A percentile compares a stretch with the other conserved stretches of the same genome.
Evolutionary conservation across 441 rosid species (phyloP).

Genomic region (Erodium chrysanthum): DNA sequence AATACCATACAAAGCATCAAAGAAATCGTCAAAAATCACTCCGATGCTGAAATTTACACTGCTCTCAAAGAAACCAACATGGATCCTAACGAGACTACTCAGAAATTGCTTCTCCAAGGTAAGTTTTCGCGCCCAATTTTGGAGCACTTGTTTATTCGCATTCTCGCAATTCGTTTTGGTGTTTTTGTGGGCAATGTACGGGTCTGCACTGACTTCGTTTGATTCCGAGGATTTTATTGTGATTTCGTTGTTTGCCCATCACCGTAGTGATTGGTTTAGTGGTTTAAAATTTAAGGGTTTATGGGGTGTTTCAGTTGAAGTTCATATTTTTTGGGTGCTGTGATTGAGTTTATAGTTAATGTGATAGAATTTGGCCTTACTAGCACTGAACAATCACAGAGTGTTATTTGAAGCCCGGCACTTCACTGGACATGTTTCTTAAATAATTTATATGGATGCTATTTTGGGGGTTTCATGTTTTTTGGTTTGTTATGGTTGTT

Average conservation of each 20-base stretch:
- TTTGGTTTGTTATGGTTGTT: neutral
- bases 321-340: neutral
- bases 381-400: neutral
- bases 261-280: neutral
- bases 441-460: neutral
- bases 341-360: neutral
- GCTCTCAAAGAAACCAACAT: constrained; percentile 64
- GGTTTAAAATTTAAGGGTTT: neutral
- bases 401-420: neutral
- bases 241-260: neutral
- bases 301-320: neutral
- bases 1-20: constrained; percentile 54
- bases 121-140: neutral
- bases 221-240: neutral
- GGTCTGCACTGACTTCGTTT: neutral
- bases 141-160: neutral
- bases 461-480: neutral
- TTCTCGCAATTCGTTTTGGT: too few relatives aligned
- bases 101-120: constrained; percentile 72
- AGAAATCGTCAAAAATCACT: constrained; percentile 67
- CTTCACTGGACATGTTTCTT: neutral
- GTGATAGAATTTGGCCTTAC: neutral
- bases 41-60: constrained; percentile 61
- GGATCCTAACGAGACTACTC: constrained; percentile 76
- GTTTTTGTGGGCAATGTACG: neutral